These are phyloP conservation scores for Globisporangium lucens DNA, from an alignment of 352 stramenopile genomes.

Conservation along the genomic window DNA sequence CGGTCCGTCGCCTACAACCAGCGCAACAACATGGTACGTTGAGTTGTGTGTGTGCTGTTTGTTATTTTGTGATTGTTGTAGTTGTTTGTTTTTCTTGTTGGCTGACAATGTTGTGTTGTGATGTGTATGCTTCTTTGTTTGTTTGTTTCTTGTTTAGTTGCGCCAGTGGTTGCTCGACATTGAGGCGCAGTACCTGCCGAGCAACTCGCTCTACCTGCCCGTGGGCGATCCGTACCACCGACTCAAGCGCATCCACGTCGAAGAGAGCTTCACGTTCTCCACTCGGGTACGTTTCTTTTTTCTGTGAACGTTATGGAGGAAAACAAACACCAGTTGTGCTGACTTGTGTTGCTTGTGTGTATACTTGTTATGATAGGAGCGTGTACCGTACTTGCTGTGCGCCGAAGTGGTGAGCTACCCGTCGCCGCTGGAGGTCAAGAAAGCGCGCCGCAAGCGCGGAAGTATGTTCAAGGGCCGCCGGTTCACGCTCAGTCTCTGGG, in stretches of 20 bases:
- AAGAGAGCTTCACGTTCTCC: constrained; percentile 83
- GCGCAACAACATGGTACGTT: constrained; percentile 67
- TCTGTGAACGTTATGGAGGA: not conserved
- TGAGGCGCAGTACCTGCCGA: constrained; percentile 64
- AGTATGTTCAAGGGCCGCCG: constrained; percentile 52
- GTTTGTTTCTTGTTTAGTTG: constrained; percentile 28
- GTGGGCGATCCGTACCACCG: constrained; percentile 76
- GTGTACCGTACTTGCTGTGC: constrained; percentile 78
- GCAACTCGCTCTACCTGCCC: constrained; percentile 75
- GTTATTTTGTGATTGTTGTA: not conserved
- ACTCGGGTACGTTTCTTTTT: constrained; percentile 35
- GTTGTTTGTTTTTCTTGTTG: not conserved
- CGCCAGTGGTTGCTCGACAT: constrained; percentile 66
- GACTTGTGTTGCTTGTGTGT: not conserved
- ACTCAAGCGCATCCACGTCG: constrained; percentile 73
- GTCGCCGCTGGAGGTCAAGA: constrained; percentile 32
- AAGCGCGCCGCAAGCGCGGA: constrained; percentile 37
- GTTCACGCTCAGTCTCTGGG: constrained; percentile 68
- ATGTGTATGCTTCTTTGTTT: not conserved
- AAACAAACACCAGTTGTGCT: not conserved
- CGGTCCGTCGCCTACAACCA: constrained; percentile 47
- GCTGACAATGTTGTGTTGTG: not conserved
- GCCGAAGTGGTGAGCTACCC: constrained; percentile 73
- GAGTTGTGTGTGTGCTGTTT: not conserved
- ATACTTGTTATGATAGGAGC: constrained; percentile 33